phyloP scores from a whole-genome alignment of 1,284 basidiomycete genomes.

The Somion occarium region DNA sequence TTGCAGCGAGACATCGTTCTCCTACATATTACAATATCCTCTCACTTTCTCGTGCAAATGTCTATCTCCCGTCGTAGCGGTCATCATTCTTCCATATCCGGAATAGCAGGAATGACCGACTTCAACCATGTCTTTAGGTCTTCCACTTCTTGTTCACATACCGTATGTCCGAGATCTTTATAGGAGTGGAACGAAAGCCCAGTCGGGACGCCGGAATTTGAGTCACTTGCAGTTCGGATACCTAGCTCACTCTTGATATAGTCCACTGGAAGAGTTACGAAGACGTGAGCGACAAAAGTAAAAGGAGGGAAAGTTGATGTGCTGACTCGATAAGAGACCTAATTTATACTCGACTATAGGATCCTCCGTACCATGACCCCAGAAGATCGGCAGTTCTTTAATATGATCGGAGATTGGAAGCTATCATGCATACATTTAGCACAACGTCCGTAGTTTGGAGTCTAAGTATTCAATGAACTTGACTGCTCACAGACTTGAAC shows the following conservation, averaged over 20 bases:
- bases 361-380: constrained; percentile 80
- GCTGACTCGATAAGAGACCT: neutral
- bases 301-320: neutral
- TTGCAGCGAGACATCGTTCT: too few species aligned
- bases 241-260: constrained; percentile 49
- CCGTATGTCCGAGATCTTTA: constrained; percentile 58
- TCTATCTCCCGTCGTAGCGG: too few species aligned
- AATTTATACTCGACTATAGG: constrained; percentile 46
- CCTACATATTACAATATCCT: too few species aligned
- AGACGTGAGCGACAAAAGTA: neutral
- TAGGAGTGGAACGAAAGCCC: constrained; percentile 49
- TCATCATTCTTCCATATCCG: too few species aligned
- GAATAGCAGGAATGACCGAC: constrained; percentile 1
- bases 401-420: constrained; percentile 39
- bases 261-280: constrained; percentile 24
- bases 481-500: constrained; percentile 50
- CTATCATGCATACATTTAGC: constrained; percentile 7
- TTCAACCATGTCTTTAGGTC: constrained; percentile 58
- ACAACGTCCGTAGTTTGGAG: neutral
- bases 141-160: constrained; percentile 54
- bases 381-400: constrained; percentile 68
- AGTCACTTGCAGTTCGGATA: constrained; percentile 25
- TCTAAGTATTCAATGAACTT: neutral
- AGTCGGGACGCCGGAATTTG: constrained; percentile 12
- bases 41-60: too few species aligned